Percentiles rank a stretch among this genome's conserved stretches.
Conservation (phyloP, 345 rosid species). For the Excoecaria cochinchinensis region DNA sequence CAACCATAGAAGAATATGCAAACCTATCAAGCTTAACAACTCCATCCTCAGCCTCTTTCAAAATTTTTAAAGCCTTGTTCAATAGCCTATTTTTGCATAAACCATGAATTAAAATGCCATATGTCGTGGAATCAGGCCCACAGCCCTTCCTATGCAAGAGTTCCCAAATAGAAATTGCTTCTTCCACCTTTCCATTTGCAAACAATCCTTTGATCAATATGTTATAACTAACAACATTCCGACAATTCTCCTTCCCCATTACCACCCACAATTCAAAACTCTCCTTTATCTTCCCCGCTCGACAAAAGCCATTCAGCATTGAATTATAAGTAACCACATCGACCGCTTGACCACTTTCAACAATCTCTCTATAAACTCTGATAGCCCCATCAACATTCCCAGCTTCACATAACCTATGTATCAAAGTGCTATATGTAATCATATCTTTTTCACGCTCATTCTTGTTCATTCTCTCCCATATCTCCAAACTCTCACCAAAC, state of each 20-base stretch:
- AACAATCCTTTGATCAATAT: conserved; percentile 70
- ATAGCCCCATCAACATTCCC: conserved; percentile 72
- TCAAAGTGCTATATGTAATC: conserved; percentile 66
- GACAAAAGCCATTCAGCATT: conserved; percentile 73
- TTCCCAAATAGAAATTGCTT: conserved; percentile 65
- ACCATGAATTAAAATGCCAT: conserved; percentile 71
- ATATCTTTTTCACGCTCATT: conserved; percentile 64
- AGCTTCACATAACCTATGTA: conserved; percentile 57
- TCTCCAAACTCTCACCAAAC: conserved; percentile 59
- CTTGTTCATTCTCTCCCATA: conserved; percentile 76
- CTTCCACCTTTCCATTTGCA: conserved; percentile 58
- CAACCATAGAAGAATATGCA: conserved; percentile 70
- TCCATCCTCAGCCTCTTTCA: conserved; percentile 50
- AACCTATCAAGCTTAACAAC: conserved; percentile 51
- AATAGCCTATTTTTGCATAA: conserved; percentile 72
- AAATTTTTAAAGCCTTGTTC: conserved; percentile 62
- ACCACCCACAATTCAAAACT: conserved; percentile 70
- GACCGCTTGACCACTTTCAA: conserved; percentile 42
- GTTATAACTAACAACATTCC: conserved; percentile 64
- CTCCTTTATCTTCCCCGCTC: conserved; percentile 56
- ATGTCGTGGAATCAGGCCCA: conserved; percentile 54
- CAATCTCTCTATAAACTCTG: conserved; percentile 59
- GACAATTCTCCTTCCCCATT: conserved; percentile 63
- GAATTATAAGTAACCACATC: conserved; percentile 78
- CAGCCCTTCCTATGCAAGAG: conserved; percentile 49